These are phyloP conservation scores for Quercus rubra DNA, from an alignment of 306 rosid genomes.

Conservation along the genomic window DNA sequence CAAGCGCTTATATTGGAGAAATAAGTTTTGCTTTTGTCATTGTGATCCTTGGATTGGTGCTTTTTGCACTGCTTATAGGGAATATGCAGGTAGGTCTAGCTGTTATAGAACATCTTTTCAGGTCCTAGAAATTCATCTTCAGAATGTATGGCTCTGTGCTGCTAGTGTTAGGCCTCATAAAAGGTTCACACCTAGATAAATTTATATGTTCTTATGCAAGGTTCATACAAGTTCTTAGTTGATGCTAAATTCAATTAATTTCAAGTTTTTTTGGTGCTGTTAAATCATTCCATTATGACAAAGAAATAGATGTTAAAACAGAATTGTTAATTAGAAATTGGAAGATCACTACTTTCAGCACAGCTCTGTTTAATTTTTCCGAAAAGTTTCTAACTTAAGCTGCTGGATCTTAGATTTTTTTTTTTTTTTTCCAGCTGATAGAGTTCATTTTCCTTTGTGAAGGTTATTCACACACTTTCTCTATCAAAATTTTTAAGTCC, in stretches of 20 bases:
- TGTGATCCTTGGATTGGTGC: constrained; percentile 55
- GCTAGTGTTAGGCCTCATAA: not conserved
- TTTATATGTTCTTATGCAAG: not conserved
- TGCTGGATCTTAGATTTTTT: not conserved
- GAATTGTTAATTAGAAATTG: too few relatives aligned
- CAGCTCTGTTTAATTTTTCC: too few relatives aligned
- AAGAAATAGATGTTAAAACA: too few relatives aligned
- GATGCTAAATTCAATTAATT: not conserved
- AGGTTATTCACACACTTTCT: not conserved
- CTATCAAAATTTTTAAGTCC: not conserved
- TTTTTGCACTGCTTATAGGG: constrained; percentile 54
- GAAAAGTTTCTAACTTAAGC: not conserved
- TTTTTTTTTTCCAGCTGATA: not conserved
- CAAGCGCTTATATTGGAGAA: constrained; percentile 43
- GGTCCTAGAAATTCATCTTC: not conserved
- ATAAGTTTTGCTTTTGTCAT: constrained; percentile 51
- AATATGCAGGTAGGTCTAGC: constrained; percentile 50
- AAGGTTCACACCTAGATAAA: not conserved
- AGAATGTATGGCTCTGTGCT: not conserved
- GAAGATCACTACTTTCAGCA: not conserved
- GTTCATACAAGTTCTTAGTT: not conserved
- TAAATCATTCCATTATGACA: not conserved
- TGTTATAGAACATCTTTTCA: not conserved
- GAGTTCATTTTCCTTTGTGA: not conserved
- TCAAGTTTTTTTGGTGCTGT: not conserved